These are phyloP conservation scores for Rhododendron henanense DNA, from an alignment of 148 eudicot genomes.

Conservation along the genomic window DNA sequence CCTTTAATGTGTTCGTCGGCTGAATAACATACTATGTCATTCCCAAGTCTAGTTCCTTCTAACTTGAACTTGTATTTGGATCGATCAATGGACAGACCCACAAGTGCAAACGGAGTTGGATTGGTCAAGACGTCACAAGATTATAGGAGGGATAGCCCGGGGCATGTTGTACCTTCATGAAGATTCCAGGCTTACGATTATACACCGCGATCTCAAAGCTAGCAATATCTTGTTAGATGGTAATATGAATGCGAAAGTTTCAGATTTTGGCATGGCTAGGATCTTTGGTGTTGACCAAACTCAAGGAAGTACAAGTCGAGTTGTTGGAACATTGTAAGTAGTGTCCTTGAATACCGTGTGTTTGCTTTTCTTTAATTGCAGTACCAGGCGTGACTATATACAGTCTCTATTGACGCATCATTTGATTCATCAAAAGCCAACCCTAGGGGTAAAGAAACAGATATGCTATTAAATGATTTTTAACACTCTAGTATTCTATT, in stretches of 20 bases:
- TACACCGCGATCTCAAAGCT: conserved; percentile 4
- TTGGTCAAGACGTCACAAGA: too few relatives aligned
- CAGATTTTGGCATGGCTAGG: conserved; percentile 4
- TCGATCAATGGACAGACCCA: too few relatives aligned
- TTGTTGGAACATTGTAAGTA: conserved; percentile 50
- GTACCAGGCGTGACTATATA: not conserved
- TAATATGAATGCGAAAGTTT: conserved; percentile 26
- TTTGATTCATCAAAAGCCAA: not conserved
- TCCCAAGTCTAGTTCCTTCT: too few relatives aligned
- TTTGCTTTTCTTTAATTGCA: not conserved
- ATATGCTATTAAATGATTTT: not conserved
- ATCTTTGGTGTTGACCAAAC: not conserved
- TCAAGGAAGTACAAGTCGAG: conserved; percentile 13
- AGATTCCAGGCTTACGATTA: conserved; percentile 4
- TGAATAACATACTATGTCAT: too few relatives aligned
- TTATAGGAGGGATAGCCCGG: too few relatives aligned
- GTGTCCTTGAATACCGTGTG: not conserved
- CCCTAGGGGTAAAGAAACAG: not conserved
- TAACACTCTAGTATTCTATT: not conserved
- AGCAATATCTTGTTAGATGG: conserved; percentile 11
- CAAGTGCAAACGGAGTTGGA: too few relatives aligned
- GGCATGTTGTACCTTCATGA: conserved; percentile 34
- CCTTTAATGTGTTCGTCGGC: too few relatives aligned
- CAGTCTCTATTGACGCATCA: not conserved
- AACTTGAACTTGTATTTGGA: too few relatives aligned